A percentile compares a stretch with the other conserved stretches of the same genome.
Evolutionary conservation across 371 early-diverging fungal species (phyloP).

Genomic region (Dinochytrium kinnereticum): DNA sequence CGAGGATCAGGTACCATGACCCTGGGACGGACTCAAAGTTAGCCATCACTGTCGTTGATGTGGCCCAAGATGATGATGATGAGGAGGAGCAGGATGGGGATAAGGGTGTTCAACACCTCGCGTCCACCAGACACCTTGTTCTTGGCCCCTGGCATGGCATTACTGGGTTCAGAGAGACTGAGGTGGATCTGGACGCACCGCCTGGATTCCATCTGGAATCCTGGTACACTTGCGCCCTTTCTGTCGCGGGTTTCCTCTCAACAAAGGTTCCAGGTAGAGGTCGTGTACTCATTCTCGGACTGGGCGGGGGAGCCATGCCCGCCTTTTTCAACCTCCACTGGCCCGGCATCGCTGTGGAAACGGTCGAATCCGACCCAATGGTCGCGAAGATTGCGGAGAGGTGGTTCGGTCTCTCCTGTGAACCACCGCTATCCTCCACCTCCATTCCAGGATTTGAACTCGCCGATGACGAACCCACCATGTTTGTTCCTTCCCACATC

Average conservation of each 20-base stretch:
- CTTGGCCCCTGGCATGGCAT: constrained; percentile 41
- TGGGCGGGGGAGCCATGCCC: constrained; percentile 38
- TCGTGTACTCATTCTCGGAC: constrained; percentile 26
- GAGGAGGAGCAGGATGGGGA: constrained; percentile 21
- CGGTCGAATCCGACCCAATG: constrained; percentile 30
- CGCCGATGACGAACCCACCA: constrained; percentile 27
- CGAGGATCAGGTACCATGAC: constrained; percentile 35
- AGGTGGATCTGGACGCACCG: constrained; percentile 35
- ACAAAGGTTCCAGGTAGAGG: constrained; percentile 30
- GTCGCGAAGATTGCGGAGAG: constrained; percentile 32
- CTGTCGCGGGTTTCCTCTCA: constrained; percentile 18
- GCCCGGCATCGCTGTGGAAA: constrained; percentile 34
- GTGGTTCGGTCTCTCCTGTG: constrained; percentile 39
- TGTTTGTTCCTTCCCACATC: constrained; percentile 15
- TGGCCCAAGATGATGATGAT: constrained; percentile 34
- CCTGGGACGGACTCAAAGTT: constrained; percentile 19
- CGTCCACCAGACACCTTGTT: constrained; percentile 33
- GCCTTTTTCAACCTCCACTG: constrained; percentile 30
- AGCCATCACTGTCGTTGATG: constrained; percentile 36
- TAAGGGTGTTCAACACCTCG: background rate
- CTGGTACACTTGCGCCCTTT: constrained; percentile 39
- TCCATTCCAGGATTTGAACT: constrained; percentile 24
- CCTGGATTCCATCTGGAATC: constrained; percentile 37
- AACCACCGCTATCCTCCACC: constrained; percentile 6
- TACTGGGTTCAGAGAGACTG: constrained; percentile 33